Evolutionary conservation across 768 basidiomycete species (phyloP).

Genomic region (Serpula lacrymans): DNA sequence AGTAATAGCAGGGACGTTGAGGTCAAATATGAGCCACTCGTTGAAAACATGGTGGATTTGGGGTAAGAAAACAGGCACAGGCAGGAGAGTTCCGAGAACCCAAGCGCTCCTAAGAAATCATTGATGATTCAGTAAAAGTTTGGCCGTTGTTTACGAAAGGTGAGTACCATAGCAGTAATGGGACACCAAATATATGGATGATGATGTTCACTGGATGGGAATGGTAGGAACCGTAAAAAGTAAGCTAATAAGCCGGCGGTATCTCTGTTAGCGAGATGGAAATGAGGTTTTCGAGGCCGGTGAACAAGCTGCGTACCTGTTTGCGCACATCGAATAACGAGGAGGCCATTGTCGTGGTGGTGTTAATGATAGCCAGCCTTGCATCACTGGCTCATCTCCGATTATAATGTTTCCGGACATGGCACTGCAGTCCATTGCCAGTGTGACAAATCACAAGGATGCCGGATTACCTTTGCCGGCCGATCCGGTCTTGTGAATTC

Average conservation of each 20-base stretch:
- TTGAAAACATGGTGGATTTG: slow-evolving; percentile 48
- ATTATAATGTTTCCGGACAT: no score
- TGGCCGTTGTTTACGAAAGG: background rate
- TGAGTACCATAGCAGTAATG: slow-evolving; percentile 75
- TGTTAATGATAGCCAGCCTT: no score
- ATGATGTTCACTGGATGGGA: slow-evolving; percentile 75
- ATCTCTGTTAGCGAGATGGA: slow-evolving; percentile 2
- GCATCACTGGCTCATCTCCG: no score
- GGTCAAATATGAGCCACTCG: slow-evolving; percentile 64
- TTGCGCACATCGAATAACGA: slow-evolving; percentile 63
- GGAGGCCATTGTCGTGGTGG: slow-evolving; percentile 29
- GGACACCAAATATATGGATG: slow-evolving; percentile 86
- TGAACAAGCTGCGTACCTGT: slow-evolving; percentile 45
- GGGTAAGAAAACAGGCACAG: slow-evolving; percentile 55
- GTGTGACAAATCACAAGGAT: no score
- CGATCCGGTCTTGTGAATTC: no score
- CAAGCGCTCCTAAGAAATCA: slow-evolving; percentile 51
- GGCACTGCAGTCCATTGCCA: no score
- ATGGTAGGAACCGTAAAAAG: slow-evolving; percentile 94
- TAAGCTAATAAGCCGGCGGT: slow-evolving; percentile 48
- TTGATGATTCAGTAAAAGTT: slow-evolving; percentile 3
- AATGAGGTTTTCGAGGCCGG: slow-evolving; percentile 5
- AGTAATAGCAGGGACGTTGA: slow-evolving; percentile 62
- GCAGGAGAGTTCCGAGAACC: slow-evolving; percentile 48
- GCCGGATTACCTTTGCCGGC: no score